Base-by-base conservation (phyloP, 73 alveolate genomes). In the Blepharisma japonicum region DNA sequence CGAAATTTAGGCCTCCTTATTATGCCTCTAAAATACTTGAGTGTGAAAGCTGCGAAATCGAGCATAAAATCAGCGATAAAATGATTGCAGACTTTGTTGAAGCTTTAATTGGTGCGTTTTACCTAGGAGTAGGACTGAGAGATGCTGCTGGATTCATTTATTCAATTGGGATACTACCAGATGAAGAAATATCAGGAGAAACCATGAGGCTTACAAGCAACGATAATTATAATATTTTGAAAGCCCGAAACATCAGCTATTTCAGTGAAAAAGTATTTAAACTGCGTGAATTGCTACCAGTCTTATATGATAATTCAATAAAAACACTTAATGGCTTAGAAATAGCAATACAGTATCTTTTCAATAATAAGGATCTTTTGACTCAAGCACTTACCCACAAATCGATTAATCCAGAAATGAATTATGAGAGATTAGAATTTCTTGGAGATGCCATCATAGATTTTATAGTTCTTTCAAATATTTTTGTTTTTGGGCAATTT, bases 391-490 rank as follows among this genome's bases (percentile, higher is more conserved):
- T 70, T n/a, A 70, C 80, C 25, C 80, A 70, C 39, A n/a, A 11
- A 9, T 18, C 55, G 23, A 18, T 61, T 2, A 4, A 25, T 3
- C 49, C 9, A 45, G 81, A 55, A 77, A 23, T 54, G 56, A 55
- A 66, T 78, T 82, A 82, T 78, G 86, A 82, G 46, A 50, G 89
- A 55, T 56, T 82, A 21, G 89, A 82, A 27, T 82, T 55, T 66
- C 84, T 82, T 21, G 89, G 89, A 32, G 89, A 82, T 80, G 47
- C 89, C 6, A 88, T 82, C 6, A 6, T 82, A 7, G 89, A 82
- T 56, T 46, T 70, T 20, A 61, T 79, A 55, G 89, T 82, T 25
- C 61, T 77, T 2, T 9, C 46, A 9, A 45, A 70, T 25, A n/a
- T 70, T 23, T 70, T 70, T 54, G 14, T 14, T 14, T 38, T 70